Evolutionary conservation across 2,329 filamentous ascomycete species (phyloP), one percentile per base, ranked within the genome.

Genomic region (Beauveria sp.): DNA sequence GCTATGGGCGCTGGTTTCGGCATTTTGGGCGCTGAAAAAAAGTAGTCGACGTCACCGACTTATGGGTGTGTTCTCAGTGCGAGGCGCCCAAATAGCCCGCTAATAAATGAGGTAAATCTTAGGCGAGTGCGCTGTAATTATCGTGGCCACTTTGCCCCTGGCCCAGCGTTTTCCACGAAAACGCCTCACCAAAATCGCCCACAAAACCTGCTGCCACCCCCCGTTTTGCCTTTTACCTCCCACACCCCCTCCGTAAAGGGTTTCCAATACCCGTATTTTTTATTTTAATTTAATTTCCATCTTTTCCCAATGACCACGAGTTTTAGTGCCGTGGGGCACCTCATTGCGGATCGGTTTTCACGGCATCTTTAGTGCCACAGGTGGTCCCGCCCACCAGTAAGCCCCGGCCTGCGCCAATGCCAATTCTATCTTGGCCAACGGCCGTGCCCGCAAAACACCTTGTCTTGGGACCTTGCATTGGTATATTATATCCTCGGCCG

Each of bases 311-410:
- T 34, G n/a, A 56, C 42, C 10, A 34, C 22, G 53, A 56, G 53
- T 57, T 50, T 54, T 52, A 54, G 58, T 26, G 50, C 10, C 28
- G 50, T 52, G 58, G 58, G 22, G 40, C 34, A 38, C 24, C 26
- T 50, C 16, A 28, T 30, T 52, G 30, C 22, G 61, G 61, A 62
- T 62, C 61, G 61, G 61, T 62, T 60, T 58, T 47, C 61, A 62
- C 61, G 61, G 61, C 61, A 62, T 62, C 61, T 62, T 50, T 60
- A 43, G 49, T 58, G 54, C 55, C 50, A 46, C 20, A 53, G n/a
- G 28, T 58, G 60, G 43, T 20, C 60, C 60, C 34, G 14, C 53
- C 60, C 40, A 50, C 28, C 42, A 57, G 53, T 58, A 62, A 62
- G 60, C 60, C 54, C 51, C 50, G 55, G 42, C 54, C n/a, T 47